These are phyloP conservation scores for Taphrina flavorubra DNA, from an alignment of 1,139 yeast genomes.

Conservation along the genomic window DNA sequence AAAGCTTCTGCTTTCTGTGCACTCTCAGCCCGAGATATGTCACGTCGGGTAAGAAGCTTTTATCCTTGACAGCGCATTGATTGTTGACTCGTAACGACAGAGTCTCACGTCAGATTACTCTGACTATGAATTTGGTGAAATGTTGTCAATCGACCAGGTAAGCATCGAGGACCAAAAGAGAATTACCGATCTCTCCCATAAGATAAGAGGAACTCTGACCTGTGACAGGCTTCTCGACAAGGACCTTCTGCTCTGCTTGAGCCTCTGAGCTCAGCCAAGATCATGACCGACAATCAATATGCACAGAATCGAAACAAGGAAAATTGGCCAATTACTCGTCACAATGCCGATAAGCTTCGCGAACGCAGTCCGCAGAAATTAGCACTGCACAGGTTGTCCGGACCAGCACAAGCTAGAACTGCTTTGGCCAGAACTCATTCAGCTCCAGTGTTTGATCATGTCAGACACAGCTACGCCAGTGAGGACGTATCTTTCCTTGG, in stretches of 20 bases:
- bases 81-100: not conserved
- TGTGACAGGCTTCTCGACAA: not conserved
- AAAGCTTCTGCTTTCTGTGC: constrained; percentile 1
- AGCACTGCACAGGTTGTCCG: not conserved
- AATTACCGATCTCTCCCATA: no score
- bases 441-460: not conserved
- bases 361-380: not conserved
- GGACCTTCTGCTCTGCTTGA: not conserved
- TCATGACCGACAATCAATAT: not conserved
- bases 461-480: not conserved
- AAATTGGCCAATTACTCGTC: not conserved
- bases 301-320: constrained; percentile 5
- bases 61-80: not conserved
- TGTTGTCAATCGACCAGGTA: not conserved
- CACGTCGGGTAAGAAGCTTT: not conserved
- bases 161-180: not conserved
- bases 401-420: not conserved
- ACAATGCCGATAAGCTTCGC: not conserved
- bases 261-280: not conserved
- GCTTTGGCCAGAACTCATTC: not conserved
- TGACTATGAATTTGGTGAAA: constrained; percentile 6
- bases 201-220: not conserved
- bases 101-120: not conserved
- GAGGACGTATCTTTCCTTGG: constrained; percentile 17
- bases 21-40: not conserved